phyloP scores from a whole-genome alignment of 1,284 basidiomycete species.

The Boletus mariae region DNA sequence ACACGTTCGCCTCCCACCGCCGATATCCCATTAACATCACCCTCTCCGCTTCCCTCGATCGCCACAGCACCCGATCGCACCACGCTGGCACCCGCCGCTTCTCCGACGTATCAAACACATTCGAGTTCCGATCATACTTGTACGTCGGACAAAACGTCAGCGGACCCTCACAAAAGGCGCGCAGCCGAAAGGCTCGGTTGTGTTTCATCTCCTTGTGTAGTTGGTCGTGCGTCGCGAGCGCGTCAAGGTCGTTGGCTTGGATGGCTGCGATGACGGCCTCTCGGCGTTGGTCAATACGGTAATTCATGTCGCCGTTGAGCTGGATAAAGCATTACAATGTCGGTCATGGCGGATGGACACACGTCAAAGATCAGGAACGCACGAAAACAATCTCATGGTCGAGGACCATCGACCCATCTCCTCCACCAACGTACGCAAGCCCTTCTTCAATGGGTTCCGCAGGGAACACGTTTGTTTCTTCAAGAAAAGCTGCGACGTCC shows the following conservation, averaged over 20 bases:
- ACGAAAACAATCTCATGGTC: slow-evolving; percentile 95
- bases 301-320: slow-evolving; percentile 85
- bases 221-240: slow-evolving; percentile 81
- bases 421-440: slow-evolving; percentile 80
- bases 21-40: slow-evolving; percentile 65
- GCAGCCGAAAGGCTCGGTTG: slow-evolving; percentile 85
- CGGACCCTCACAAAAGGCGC: slow-evolving; percentile 79
- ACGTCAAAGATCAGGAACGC: slow-evolving; percentile 35
- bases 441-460: slow-evolving; percentile 42
- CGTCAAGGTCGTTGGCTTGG: slow-evolving; percentile 57
- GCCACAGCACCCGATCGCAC: slow-evolving; percentile 93
- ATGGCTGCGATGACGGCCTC: slow-evolving; percentile 76
- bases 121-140: slow-evolving; percentile 85
- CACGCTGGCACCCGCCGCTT: slow-evolving; percentile 90
- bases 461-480: slow-evolving; percentile 74
- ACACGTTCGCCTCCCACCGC: slow-evolving; percentile 81
- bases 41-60: slow-evolving; percentile 53
- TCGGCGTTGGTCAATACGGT: slow-evolving; percentile 88
- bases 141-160: slow-evolving; percentile 89
- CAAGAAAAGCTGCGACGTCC: slow-evolving; percentile 82
- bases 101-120: slow-evolving; percentile 83
- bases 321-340: slow-evolving; percentile 24
- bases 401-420: slow-evolving; percentile 90
- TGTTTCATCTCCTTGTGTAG: slow-evolving; percentile 82
- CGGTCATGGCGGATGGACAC: not conserved